Evolutionary conservation across 345 rosid genomes (phyloP).

Genomic region (Odontarrhena argentea): DNA sequence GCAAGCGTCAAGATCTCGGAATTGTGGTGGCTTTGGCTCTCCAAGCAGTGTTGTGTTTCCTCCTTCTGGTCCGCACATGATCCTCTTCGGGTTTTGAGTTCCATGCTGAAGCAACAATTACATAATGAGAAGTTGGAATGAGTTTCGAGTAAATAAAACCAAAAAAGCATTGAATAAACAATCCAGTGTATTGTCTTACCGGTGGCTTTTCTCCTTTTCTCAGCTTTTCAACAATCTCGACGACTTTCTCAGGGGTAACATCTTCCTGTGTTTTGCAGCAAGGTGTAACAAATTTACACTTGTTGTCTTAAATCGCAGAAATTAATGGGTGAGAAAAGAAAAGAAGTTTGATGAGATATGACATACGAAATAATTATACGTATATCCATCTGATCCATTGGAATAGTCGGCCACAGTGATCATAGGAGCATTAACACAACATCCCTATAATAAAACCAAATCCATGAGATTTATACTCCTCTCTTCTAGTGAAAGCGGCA

Average conservation of each 20-base stretch:
- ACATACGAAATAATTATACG: conserved; percentile 90
- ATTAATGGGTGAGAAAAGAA: conserved; percentile 12
- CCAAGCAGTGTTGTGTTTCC: conserved; percentile 78
- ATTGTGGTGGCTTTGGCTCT: conserved; percentile 87
- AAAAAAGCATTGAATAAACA: background rate
- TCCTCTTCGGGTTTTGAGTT: conserved; percentile 87
- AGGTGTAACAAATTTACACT: background rate
- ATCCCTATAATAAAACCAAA: conserved; percentile 65
- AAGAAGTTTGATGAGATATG: conserved; percentile 19
- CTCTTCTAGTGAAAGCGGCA: background rate
- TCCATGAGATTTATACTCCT: background rate
- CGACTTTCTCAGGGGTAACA: conserved; percentile 79
- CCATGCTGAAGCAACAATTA: conserved; percentile 59
- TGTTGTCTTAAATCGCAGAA: background rate
- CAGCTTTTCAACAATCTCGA: conserved; percentile 86
- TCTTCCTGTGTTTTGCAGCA: conserved; percentile 80
- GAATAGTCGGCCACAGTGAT: conserved; percentile 96
- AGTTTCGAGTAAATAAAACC: background rate
- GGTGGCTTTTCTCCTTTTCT: conserved; percentile 89
- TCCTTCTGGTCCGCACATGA: conserved; percentile 92
- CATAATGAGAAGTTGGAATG: background rate
- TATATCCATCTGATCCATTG: conserved; percentile 92
- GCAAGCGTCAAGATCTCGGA: conserved; percentile 94
- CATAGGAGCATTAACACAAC: conserved; percentile 99
- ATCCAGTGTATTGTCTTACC: conserved; percentile 49